A percentile compares a stretch with the other conserved stretches of the same genome.
Evolutionary conservation across 805 yeast genomes (phyloP).

Genomic region (Kodamaea nitidulidarum): DNA sequence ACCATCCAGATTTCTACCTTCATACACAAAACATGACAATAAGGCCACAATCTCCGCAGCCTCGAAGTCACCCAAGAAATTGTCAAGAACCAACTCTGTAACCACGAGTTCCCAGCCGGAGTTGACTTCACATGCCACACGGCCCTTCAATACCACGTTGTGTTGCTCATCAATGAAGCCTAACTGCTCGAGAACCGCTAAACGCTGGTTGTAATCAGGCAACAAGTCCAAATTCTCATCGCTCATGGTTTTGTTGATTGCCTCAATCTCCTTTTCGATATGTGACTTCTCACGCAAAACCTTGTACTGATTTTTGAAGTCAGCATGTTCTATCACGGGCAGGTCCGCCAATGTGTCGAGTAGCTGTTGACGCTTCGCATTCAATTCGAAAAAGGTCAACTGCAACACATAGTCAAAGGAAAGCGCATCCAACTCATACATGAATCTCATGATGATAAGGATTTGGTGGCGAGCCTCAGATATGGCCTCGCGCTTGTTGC

Average conservation of each 20-base stretch:
- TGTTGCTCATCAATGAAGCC: slow-evolving; percentile 73
- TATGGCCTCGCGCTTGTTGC: slow-evolving; percentile 34
- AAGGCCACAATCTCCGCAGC: slow-evolving; percentile 97
- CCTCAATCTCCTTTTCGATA: slow-evolving; percentile 48
- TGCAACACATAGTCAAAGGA: slow-evolving; percentile 34
- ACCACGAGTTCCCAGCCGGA: slow-evolving; percentile 87
- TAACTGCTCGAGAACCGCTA: slow-evolving; percentile 71
- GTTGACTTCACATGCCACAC: slow-evolving; percentile 90
- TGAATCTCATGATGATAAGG: slow-evolving; percentile 30
- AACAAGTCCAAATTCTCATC: slow-evolving; percentile 85
- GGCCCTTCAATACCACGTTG: slow-evolving; percentile 81
- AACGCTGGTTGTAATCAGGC: slow-evolving; percentile 91
- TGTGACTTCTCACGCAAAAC: slow-evolving; percentile 44
- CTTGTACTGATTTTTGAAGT: slow-evolving; percentile 43
- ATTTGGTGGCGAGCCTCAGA: slow-evolving; percentile 35
- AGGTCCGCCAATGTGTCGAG: slow-evolving; percentile 24
- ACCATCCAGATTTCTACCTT: slow-evolving; percentile 65
- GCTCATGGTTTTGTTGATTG: slow-evolving; percentile 60
- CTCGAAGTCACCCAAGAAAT: slow-evolving; percentile 87
- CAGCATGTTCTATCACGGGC: slow-evolving; percentile 32
- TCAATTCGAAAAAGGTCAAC: slow-evolving; percentile 32
- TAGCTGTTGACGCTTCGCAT: slow-evolving; percentile 34
- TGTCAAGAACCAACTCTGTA: slow-evolving; percentile 86
- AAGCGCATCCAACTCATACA: slow-evolving; percentile 41
- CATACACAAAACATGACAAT: slow-evolving; percentile 87